Percentiles rank a stretch among this genome's conserved stretches.
Conservation (phyloP, 805 yeast genomes). For the Lipomyces spencermartinsiae region DNA sequence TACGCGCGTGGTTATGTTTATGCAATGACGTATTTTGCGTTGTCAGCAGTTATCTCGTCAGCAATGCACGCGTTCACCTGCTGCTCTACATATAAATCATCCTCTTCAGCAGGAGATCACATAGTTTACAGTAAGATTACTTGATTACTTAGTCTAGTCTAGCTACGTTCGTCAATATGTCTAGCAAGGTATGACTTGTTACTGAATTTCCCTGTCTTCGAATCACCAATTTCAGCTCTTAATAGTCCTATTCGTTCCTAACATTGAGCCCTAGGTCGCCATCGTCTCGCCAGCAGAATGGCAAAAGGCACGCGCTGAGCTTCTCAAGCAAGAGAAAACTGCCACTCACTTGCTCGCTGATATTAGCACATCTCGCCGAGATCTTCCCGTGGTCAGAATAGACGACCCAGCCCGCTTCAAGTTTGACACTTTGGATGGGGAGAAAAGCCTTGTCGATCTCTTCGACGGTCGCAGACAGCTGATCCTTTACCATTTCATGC, state of each 20-base stretch:
- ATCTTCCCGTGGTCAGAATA: constrained; percentile 1
- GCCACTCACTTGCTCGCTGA: neutral
- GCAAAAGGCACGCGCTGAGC: neutral
- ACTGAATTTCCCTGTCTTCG: neutral
- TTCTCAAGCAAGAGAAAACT: neutral
- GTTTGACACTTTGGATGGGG: neutral
- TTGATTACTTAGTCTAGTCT: neutral
- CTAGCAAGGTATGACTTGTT: neutral
- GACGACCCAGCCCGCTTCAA: neutral
- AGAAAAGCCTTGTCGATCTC: neutral
- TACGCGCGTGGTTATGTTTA: too few relatives aligned
- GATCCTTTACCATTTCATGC: constrained; percentile 5
- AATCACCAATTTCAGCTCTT: neutral
- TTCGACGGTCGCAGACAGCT: constrained; percentile 2
- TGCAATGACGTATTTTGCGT: too few relatives aligned
- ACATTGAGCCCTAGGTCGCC: neutral
- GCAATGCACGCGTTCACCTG: too few relatives aligned
- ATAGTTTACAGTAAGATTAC: neutral
- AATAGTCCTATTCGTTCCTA: neutral
- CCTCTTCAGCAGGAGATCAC: neutral
- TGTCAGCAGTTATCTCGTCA: too few relatives aligned
- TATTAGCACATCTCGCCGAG: neutral
- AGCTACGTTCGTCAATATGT: neutral
- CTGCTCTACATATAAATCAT: neutral
- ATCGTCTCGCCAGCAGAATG: constrained; percentile 3